Base-by-base conservation (phyloP, 169 alveolate species). In the Eimeria necatrix region DNA sequence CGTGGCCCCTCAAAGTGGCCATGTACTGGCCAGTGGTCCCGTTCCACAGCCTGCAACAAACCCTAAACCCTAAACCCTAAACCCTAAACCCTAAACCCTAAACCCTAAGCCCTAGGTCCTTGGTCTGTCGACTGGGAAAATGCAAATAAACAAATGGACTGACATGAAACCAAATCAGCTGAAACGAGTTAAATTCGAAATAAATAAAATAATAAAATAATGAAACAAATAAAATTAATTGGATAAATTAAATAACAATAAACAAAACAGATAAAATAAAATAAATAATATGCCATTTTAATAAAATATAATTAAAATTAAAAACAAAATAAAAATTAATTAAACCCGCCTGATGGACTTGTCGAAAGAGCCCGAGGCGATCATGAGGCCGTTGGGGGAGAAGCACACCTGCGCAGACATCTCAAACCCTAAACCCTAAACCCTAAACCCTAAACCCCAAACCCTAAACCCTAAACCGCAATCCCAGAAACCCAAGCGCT, bases 301-400 rank as follows among this genome's bases (percentile, higher is more conserved):
- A 68, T 20, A 56, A 56, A 56, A 56, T 16, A 56, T 56, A 56
- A 9, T 10, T 16, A 56, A 10, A 56, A n/a, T n/a, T n/a, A n/a
- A n/a, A n/a, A n/a, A n/a, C n/a, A n/a, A n/a, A n/a, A n/a, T n/a
- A n/a, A n/a, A n/a, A n/a, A n/a, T n/a, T n/a, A n/a, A n/a, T n/a
- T n/a, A n/a, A 20, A 16, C 85, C 5, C 5, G 95, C 96, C 99
- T 97, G 0, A 99, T 96, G 86, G 99, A 97, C 97, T 99, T 99
- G 97, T 99, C 99, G 97, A 99, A 99, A 60, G 99, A 99, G 24
- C 99, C 99, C 52, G 99, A 98, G 20, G 99, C 99, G 86, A 99
- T 98, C 95, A 96, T 98, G 32, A 99, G 97, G 4, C 99, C 99
- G 95, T 99, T 99, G 0, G 99, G 99, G 18, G 99, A 99, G 95